These are phyloP conservation scores for Populus ilicifolia DNA, from an alignment of 345 rosid species.

Conservation along the genomic window DNA sequence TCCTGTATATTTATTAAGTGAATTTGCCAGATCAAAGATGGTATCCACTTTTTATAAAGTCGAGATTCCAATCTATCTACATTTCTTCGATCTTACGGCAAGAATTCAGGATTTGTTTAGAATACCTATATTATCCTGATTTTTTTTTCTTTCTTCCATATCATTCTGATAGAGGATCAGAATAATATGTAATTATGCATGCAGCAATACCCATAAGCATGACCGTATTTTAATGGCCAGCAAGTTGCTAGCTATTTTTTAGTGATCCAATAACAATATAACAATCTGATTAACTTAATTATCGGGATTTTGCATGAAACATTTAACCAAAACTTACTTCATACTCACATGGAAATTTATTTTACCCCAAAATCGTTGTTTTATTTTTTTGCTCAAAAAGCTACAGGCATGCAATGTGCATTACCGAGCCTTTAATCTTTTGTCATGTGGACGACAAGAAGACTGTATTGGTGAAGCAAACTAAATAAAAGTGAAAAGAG, in stretches of 20 bases:
- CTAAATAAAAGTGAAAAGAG: too few species aligned
- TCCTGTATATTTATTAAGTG: background rate
- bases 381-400: background rate
- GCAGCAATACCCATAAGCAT: background rate
- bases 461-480: background rate
- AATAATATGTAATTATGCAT: too few species aligned
- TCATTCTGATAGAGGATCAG: too few species aligned
- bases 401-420: background rate
- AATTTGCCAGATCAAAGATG: background rate
- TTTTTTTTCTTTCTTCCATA: background rate
- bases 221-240: background rate
- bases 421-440: background rate
- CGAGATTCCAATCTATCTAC: constrained; percentile 14
- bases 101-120: background rate
- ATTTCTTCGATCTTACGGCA: constrained; percentile 31
- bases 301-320: background rate
- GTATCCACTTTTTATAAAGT: constrained; percentile 32
- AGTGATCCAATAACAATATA: background rate
- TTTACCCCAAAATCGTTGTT: background rate
- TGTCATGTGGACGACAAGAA: background rate
- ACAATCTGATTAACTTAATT: background rate
- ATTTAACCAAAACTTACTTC: background rate
- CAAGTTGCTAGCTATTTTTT: background rate
- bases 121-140: background rate
- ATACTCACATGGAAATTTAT: background rate